Evolutionary conservation across 495 filamentous ascomycete species (phyloP).

Genomic region (Talaromyces ruber): DNA sequence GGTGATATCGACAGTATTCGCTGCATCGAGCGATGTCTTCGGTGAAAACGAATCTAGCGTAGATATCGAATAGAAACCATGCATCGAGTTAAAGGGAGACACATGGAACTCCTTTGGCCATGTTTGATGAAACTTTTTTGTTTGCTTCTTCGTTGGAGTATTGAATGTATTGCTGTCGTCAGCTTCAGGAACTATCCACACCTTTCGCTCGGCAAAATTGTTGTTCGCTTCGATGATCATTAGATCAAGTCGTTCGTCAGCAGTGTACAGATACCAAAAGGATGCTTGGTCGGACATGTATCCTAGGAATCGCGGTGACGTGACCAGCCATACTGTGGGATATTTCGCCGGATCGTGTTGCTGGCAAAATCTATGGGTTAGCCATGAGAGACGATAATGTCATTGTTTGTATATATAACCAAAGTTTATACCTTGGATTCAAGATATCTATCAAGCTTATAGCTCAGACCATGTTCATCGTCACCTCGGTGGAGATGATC

Average conservation of each 20-base stretch:
- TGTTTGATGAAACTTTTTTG: slow-evolving; percentile 26
- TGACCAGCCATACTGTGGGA: slow-evolving; percentile 57
- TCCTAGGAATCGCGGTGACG: slow-evolving; percentile 58
- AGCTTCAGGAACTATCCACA: slow-evolving; percentile 14
- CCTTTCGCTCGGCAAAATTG: slow-evolving; percentile 61
- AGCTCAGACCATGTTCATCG: background rate
- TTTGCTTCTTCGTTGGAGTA: background rate
- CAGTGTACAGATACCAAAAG: slow-evolving; percentile 67
- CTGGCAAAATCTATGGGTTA: slow-evolving; percentile 4
- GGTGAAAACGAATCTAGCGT: slow-evolving; percentile 30
- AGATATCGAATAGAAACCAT: slow-evolving; percentile 47
- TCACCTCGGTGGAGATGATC: background rate
- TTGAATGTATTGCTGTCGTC: background rate
- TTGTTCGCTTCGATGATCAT: slow-evolving; percentile 70
- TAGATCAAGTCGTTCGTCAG: slow-evolving; percentile 41
- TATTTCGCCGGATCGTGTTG: slow-evolving; percentile 11
- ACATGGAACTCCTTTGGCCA: slow-evolving; percentile 68
- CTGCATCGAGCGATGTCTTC: background rate
- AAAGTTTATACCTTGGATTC: background rate
- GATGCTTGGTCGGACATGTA: slow-evolving; percentile 73
- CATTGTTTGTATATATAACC: background rate
- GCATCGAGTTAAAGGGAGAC: slow-evolving; percentile 64
- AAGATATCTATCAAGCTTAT: background rate
- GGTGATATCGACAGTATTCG: background rate
- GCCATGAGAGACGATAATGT: background rate